phyloP scores from a whole-genome alignment of 331 rosid genomes.

The Phaseolus coccineus region DNA sequence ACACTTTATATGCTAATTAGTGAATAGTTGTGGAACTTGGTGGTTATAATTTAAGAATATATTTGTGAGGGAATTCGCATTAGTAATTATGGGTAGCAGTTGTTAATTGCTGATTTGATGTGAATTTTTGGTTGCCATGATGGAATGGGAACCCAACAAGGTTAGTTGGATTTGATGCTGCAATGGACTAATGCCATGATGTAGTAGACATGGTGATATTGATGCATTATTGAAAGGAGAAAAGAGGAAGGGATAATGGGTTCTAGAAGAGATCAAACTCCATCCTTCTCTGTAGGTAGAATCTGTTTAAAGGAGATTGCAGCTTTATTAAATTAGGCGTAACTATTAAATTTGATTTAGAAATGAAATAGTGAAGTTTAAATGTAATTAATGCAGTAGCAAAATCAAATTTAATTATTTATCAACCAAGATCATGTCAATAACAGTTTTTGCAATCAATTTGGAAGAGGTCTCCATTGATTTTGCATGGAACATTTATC shows the following conservation, averaged over 20 bases:
- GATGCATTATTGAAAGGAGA: slow-evolving; percentile 12
- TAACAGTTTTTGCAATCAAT: too few relatives aligned
- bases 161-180: slow-evolving; percentile 29
- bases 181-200: background rate
- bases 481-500: too few relatives aligned
- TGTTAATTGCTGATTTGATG: slow-evolving; percentile 21
- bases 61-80: slow-evolving; percentile 1
- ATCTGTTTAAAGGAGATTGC: slow-evolving; percentile 19
- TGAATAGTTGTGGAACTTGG: slow-evolving; percentile 1
- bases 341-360: too few relatives aligned
- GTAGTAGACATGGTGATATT: slow-evolving; percentile 10
- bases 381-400: too few relatives aligned
- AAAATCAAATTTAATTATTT: too few relatives aligned
- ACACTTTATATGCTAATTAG: background rate
- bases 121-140: slow-evolving; percentile 24
- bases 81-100: slow-evolving; percentile 13
- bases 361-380: too few relatives aligned
- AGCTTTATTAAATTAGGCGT: background rate
- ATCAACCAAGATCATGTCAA: too few relatives aligned
- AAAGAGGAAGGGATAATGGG: background rate
- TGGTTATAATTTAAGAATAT: slow-evolving; percentile 19
- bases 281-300: background rate
- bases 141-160: background rate
- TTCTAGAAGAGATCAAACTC: slow-evolving; percentile 22
- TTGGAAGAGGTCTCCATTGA: too few relatives aligned